Percentiles rank a stretch among this genome's conserved stretches.
These are phyloP conservation scores for Fusarium nisikadoi DNA, from an alignment of 2,329 filamentous ascomycete genomes.

Conservation along the genomic window DNA sequence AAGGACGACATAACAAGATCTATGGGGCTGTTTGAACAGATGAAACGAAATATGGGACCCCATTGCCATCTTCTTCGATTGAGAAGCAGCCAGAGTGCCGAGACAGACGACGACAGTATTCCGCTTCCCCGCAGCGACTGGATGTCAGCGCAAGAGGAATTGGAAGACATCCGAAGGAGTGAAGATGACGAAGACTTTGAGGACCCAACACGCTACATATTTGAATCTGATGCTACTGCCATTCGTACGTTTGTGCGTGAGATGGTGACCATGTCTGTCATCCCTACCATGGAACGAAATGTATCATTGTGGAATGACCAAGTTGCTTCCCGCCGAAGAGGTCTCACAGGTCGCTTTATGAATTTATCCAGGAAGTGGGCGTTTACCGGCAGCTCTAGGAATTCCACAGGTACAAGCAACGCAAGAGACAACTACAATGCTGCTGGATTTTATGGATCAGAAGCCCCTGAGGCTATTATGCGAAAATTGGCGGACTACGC, in stretches of 20 bases:
- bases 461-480: slow-evolving; percentile 89
- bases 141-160: slow-evolving; percentile 87
- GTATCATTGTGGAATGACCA: slow-evolving; percentile 97
- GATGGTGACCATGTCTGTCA: slow-evolving; percentile 92
- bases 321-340: slow-evolving; percentile 87
- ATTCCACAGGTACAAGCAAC: slow-evolving; percentile 62
- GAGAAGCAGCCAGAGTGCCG: slow-evolving; percentile 83
- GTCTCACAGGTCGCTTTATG: slow-evolving; percentile 92
- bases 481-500: slow-evolving; percentile 93
- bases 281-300: slow-evolving; percentile 95
- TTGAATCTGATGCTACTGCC: slow-evolving; percentile 90
- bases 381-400: slow-evolving; percentile 76
- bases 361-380: slow-evolving; percentile 92
- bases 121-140: slow-evolving; percentile 85
- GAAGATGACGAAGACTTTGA: slow-evolving; percentile 76
- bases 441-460: slow-evolving; percentile 83
- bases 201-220: slow-evolving; percentile 80
- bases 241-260: slow-evolving; percentile 92
- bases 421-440: slow-evolving; percentile 79
- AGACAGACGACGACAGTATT: slow-evolving; percentile 91
- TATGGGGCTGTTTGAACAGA: slow-evolving; percentile 92
- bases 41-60: slow-evolving; percentile 97
- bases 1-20: slow-evolving; percentile 91
- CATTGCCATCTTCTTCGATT: slow-evolving; percentile 93
- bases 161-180: slow-evolving; percentile 76